Conservation (phyloP, 2,329 filamentous ascomycete species). For the Xylariaceae sp. region DNA sequence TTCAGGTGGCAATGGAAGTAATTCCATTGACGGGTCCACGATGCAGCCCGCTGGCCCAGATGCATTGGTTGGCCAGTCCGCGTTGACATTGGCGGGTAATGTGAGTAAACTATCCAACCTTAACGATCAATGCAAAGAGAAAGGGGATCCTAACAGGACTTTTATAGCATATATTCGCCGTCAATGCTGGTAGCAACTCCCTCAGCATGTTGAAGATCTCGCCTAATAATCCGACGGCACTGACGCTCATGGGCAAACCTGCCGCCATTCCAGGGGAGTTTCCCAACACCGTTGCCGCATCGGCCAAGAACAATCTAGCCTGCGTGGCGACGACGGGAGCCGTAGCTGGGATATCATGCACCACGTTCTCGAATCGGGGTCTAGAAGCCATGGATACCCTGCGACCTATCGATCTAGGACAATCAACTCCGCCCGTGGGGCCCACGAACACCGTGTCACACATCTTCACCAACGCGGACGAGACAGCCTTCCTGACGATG, state of each 20-base stretch:
- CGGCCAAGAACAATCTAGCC: constrained; percentile 30
- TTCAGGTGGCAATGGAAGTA: constrained; percentile 56
- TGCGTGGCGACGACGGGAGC: constrained; percentile 45
- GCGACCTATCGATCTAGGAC: constrained; percentile 55
- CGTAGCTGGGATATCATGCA: constrained; percentile 40
- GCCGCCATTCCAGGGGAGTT: constrained; percentile 56
- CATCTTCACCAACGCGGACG: constrained; percentile 62
- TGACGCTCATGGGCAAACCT: constrained; percentile 52
- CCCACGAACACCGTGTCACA: constrained; percentile 66
- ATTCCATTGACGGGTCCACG: constrained; percentile 45
- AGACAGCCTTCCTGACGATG: constrained; percentile 57
- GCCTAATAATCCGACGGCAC: constrained; percentile 47
- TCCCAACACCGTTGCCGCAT: constrained; percentile 58
- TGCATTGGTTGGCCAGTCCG: constrained; percentile 56
- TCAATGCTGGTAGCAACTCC: constrained; percentile 60
- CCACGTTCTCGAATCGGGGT: constrained; percentile 39
- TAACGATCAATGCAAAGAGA: neutral
- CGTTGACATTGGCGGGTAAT: constrained; percentile 55
- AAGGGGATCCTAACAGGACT: constrained; percentile 6
- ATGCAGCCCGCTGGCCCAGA: constrained; percentile 47
- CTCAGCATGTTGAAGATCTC: constrained; percentile 56
- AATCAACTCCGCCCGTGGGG: constrained; percentile 63
- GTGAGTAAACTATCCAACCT: constrained; percentile 46
- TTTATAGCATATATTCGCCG: constrained; percentile 57
- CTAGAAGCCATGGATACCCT: constrained; percentile 52